Percentiles rank a stretch among this genome's conserved stretches.
These are phyloP conservation scores for Aleurites moluccanus DNA, from an alignment of 441 rosid genomes.

Conservation along the genomic window DNA sequence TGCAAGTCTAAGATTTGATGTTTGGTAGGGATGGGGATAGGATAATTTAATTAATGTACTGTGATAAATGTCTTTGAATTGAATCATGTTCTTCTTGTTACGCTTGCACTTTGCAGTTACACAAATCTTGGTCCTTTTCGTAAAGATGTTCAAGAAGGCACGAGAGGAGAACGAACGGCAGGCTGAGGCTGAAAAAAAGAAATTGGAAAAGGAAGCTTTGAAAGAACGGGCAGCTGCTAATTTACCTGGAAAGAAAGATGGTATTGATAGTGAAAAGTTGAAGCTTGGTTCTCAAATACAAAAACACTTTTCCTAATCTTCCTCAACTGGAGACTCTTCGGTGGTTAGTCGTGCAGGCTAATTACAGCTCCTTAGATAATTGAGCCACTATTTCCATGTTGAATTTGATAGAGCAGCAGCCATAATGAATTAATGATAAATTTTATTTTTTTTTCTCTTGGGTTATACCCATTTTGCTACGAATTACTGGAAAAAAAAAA, in stretches of 20 bases:
- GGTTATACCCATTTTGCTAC: not conserved
- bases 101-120: constrained; percentile 64
- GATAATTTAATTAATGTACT: not conserved
- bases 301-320: constrained; percentile 32
- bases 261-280: constrained; percentile 34
- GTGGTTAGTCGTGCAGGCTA: not conserved
- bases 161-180: constrained; percentile 78
- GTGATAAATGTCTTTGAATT: not conserved
- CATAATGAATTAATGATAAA: too few species aligned
- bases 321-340: not conserved
- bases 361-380: not conserved
- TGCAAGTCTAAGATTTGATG: not conserved
- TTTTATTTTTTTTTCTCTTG: too few species aligned
- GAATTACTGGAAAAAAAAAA: not conserved
- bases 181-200: constrained; percentile 93
- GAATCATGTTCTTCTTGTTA: constrained; percentile 17
- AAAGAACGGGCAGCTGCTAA: constrained; percentile 56
- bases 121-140: constrained; percentile 70
- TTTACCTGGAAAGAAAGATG: constrained; percentile 49
- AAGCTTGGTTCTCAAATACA: constrained; percentile 37
- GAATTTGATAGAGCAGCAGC: not conserved
- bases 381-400: too few species aligned
- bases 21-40: not conserved
- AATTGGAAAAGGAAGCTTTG: constrained; percentile 82
- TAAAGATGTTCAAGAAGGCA: constrained; percentile 81